A percentile compares a stretch with the other conserved stretches of the same genome.
phyloP scores from a whole-genome alignment of 2,329 filamentous ascomycete species.

The Pochonia chlamydosporia region DNA sequence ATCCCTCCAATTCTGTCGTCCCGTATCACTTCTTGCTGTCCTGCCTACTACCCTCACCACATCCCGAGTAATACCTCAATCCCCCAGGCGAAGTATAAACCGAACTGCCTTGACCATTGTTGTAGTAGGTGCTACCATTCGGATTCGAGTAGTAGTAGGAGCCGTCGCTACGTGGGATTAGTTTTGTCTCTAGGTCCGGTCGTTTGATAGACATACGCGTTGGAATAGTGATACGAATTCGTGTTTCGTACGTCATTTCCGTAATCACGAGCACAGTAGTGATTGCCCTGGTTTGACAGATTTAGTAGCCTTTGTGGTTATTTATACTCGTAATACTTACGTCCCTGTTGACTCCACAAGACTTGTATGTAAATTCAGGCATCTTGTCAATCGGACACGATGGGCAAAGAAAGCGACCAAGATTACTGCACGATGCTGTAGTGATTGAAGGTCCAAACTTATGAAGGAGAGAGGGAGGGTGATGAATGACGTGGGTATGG shows the following conservation, averaged over 20 bases:
- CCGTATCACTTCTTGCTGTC: too few relatives aligned
- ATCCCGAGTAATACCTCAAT: background rate
- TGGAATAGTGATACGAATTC: constrained; percentile 65
- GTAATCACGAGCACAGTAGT: constrained; percentile 61
- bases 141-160: constrained; percentile 72
- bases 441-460: too few relatives aligned
- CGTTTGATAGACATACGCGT: constrained; percentile 51
- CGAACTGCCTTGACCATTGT: constrained; percentile 50
- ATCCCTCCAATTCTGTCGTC: too few relatives aligned
- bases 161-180: constrained; percentile 39
- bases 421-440: too few relatives aligned
- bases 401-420: too few relatives aligned
- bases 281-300: constrained; percentile 51
- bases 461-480: too few relatives aligned
- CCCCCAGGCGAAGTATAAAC: constrained; percentile 51
- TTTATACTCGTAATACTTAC: too few relatives aligned
- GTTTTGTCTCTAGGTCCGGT: too few relatives aligned
- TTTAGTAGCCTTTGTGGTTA: too few relatives aligned
- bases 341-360: constrained; percentile 57
- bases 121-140: constrained; percentile 64
- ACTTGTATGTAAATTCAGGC: constrained; percentile 39
- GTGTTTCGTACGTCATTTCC: constrained; percentile 47
- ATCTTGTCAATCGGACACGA: too few relatives aligned
- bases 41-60: background rate
- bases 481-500: too few relatives aligned